phyloP scores from a whole-genome alignment of 2,329 filamentous ascomycete species.

The Dendrostoma leiphaemia region DNA sequence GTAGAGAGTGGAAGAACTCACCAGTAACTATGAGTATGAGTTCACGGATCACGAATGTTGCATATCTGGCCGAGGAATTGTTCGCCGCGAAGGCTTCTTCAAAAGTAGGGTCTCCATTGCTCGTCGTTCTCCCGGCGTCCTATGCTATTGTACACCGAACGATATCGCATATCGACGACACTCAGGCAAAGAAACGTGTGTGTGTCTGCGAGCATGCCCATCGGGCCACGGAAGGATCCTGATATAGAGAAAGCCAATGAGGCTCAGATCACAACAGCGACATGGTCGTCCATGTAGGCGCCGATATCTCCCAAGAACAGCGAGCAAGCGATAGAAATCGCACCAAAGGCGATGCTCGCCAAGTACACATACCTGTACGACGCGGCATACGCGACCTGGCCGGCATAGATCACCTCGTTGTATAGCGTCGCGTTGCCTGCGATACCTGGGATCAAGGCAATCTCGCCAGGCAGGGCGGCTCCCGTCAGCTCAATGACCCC shows the following conservation, averaged over 20 bases:
- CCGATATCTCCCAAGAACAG: constrained; percentile 59
- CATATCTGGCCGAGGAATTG: no score
- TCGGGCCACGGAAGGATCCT: no score
- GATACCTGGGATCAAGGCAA: constrained; percentile 50
- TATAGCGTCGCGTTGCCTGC: constrained; percentile 47
- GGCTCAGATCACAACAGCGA: constrained; percentile 46
- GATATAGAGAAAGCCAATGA: no score
- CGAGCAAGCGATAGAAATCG: constrained; percentile 52
- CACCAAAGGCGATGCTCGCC: constrained; percentile 61
- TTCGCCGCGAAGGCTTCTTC: no score
- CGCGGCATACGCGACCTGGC: constrained; percentile 54
- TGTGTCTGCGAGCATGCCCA: no score
- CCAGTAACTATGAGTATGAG: no score
- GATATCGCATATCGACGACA: no score
- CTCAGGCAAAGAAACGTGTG: no score
- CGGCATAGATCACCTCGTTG: constrained; percentile 51
- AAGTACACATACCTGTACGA: constrained; percentile 63
- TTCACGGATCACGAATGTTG: no score
- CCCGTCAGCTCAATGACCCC: constrained; percentile 53
- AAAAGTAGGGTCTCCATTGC: no score
- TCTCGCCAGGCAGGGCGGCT: constrained; percentile 46
- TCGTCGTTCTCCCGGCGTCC: no score
- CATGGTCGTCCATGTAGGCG: constrained; percentile 56
- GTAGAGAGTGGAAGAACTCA: background rate
- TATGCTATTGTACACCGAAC: no score